Percentiles rank a stretch among this genome's conserved stretches.
These are phyloP conservation scores for Forsythia viridissima DNA, from an alignment of 257 asterid species.

Conservation along the genomic window DNA sequence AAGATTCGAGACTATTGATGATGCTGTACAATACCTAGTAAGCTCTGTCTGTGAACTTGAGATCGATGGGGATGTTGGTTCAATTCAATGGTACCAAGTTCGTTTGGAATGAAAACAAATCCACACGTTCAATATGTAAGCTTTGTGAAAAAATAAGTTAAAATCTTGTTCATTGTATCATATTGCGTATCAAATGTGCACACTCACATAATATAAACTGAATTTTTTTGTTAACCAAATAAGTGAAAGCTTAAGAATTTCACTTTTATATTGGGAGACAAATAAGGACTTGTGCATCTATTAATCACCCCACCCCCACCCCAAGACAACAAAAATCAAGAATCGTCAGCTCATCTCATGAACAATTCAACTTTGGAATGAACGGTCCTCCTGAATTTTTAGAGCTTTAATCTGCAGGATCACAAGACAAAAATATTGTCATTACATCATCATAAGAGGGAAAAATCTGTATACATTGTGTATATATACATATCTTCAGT, in stretches of 20 bases:
- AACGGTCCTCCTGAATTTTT: slow-evolving; percentile 29
- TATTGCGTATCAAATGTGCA: background rate
- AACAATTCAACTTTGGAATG: slow-evolving; percentile 20
- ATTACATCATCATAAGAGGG: background rate
- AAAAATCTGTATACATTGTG: background rate
- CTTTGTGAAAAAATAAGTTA: background rate
- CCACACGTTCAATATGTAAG: background rate
- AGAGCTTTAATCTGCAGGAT: slow-evolving; percentile 40
- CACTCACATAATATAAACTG: background rate
- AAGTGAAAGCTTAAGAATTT: background rate
- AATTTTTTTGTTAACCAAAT: background rate
- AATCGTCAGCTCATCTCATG: background rate
- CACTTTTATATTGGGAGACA: background rate
- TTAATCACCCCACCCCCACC: too few relatives aligned
- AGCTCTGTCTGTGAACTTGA: slow-evolving; percentile 81
- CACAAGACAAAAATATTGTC: slow-evolving; percentile 3
- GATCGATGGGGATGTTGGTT: slow-evolving; percentile 83
- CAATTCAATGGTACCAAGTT: slow-evolving; percentile 86
- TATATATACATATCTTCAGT: background rate
- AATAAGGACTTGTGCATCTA: background rate
- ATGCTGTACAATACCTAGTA: slow-evolving; percentile 66
- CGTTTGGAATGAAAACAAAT: slow-evolving; percentile 41
- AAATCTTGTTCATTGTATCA: background rate
- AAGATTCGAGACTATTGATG: slow-evolving; percentile 60
- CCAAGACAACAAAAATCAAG: background rate